Conservation (phyloP, 169 alveolate genomes). For the Plasmodium relictum region DNA sequence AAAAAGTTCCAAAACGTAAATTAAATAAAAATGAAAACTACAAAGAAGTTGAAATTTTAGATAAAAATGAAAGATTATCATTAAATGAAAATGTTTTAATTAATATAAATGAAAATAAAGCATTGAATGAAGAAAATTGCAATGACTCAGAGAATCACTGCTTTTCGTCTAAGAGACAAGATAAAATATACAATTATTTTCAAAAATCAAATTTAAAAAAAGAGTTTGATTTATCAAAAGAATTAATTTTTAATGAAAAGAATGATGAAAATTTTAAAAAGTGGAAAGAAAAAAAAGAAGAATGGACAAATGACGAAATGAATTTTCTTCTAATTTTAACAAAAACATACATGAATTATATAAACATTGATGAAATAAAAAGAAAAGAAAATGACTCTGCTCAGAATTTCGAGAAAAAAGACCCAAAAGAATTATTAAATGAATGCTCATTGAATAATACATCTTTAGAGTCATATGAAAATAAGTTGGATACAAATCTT, state of each 20-base stretch:
- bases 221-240: background rate
- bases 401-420: background rate
- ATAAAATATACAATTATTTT: background rate
- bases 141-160: background rate
- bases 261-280: constrained; percentile 18
- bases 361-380: constrained; percentile 29
- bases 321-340: constrained; percentile 64
- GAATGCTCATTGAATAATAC: background rate
- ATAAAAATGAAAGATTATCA: constrained; percentile 29
- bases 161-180: background rate
- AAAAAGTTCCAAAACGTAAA: constrained; percentile 60
- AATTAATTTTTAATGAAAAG: background rate
- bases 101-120: constrained; percentile 4
- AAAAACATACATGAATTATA: constrained; percentile 72
- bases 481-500: background rate
- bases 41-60: constrained; percentile 12
- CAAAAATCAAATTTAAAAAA: background rate
- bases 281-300: constrained; percentile 37
- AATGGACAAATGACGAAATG: constrained; percentile 58
- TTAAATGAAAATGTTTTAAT: constrained; percentile 3
- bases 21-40: constrained; percentile 36
- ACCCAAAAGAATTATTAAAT: background rate
- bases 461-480: background rate
- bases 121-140: background rate
- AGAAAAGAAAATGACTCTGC: background rate